Base-by-base conservation (phyloP, 179 eudicot genomes). In the Spinacia oleracea region DNA sequence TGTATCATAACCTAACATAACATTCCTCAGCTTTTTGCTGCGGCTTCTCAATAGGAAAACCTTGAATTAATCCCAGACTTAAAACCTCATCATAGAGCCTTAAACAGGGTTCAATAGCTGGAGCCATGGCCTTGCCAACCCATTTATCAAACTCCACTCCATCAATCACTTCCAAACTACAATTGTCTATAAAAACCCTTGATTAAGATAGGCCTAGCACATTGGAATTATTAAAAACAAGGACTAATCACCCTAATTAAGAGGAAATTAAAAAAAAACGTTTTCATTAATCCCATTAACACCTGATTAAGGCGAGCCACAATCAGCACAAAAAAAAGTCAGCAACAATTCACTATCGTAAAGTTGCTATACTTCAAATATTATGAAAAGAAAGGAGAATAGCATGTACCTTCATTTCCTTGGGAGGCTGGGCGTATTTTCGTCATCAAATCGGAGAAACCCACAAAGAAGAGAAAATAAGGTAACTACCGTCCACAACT, bases 401-500 rank as follows among this genome's bases (percentile, higher is more conserved):
- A 62, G 27, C 31, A 56, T 46, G 66, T 86, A 93, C 98, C 98
- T 91, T 93, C 73, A 96, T 96, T 85, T 96, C 93, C 86, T 90
- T 96, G 80, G 91, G 90, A 93, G 92, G 82, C 91, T 96, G 1
- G 98, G 99, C 63, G 93, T 90, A 80, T 92, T 96, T 78, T 93
- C 98, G 79, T 93, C 98, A 80, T 96, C 98, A 79, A 96, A 96
- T 58, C 98, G 99, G 73, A 96, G 93, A 45, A 97, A 89, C 56
- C 98, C 99, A 75, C 99, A 96, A 58, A 96, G 96, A 81, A 96
- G 99, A 80, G 98, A 98, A 86, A 93, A 96, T 72, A 96, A 86
- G 81, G 93, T 93, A 73, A 93, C n/a, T n/a, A n/a, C n/a, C n/a
- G 98, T 64, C 98, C 99, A 81, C 99, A 96, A 86, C 99, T 96